These are phyloP conservation scores for Simplicillium sp. DNA, from an alignment of 2,329 filamentous ascomycete species.

Conservation along the genomic window DNA sequence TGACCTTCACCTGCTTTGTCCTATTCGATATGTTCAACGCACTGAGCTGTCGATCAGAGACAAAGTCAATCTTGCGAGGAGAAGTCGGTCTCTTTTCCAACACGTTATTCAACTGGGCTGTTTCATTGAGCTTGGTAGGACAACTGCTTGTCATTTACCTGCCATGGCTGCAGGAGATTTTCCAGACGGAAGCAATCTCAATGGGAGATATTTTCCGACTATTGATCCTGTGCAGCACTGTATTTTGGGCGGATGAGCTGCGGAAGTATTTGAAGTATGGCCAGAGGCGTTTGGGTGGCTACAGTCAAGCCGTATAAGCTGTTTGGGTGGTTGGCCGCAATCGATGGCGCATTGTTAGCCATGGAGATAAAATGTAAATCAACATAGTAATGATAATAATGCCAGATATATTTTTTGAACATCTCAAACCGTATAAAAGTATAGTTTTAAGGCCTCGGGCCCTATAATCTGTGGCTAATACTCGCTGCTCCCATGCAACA, in stretches of 20 bases:
- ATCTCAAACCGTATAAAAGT: not conserved
- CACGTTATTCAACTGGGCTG: slow-evolving; percentile 93
- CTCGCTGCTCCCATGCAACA: no score
- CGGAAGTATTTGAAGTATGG: slow-evolving; percentile 69
- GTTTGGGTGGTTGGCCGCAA: no score
- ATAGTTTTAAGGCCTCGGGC: no score
- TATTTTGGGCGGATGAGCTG: slow-evolving; percentile 91
- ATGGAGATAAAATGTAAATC: slow-evolving; percentile 7
- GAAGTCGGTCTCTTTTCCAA: slow-evolving; percentile 80
- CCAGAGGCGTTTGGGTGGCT: slow-evolving; percentile 48
- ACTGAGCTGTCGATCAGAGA: slow-evolving; percentile 81
- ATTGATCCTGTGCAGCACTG: slow-evolving; percentile 68
- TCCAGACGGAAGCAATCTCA: slow-evolving; percentile 84
- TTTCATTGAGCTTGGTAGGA: slow-evolving; percentile 72
- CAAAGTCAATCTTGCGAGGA: slow-evolving; percentile 78
- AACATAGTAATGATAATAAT: not conserved
- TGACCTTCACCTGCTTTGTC: slow-evolving; percentile 98
- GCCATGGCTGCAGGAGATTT: slow-evolving; percentile 84
- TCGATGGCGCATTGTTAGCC: not conserved
- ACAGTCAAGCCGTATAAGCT: slow-evolving; percentile 54
- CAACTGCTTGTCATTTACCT: slow-evolving; percentile 92
- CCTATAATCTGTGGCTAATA: no score
- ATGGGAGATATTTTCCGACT: slow-evolving; percentile 66
- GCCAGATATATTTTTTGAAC: not conserved
- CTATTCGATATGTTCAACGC: slow-evolving; percentile 99